Conservation (phyloP, 225 moss, liverwort and hornwort species). For the Physcomitrium patens region DNA sequence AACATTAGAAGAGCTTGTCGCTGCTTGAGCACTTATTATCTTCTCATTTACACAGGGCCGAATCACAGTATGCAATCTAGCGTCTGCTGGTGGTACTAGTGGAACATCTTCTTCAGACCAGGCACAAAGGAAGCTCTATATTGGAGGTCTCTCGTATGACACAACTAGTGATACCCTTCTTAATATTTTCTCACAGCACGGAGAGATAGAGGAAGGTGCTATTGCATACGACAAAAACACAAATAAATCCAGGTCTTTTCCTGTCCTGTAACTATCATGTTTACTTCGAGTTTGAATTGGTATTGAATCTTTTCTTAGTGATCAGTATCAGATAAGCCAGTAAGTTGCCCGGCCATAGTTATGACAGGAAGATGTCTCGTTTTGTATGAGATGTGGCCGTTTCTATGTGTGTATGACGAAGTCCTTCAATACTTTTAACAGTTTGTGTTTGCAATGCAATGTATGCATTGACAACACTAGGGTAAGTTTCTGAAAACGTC, state of each 20-base stretch:
- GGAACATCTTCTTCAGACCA: conserved; percentile 77
- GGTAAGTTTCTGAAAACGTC: conserved; percentile 12
- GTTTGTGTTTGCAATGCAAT: conserved; percentile 7
- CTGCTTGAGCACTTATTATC: conserved; percentile 1
- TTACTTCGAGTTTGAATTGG: conserved; percentile 1
- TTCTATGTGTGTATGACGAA: neutral
- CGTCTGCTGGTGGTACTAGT: conserved; percentile 85
- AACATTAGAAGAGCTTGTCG: conserved; percentile 14
- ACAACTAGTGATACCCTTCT: conserved; percentile 90
- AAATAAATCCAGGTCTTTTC: conserved; percentile 86
- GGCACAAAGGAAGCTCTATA: conserved; percentile 92
- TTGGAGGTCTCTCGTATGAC: conserved; percentile 93
- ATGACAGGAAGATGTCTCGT: neutral
- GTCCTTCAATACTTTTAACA: neutral
- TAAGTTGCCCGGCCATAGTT: neutral
- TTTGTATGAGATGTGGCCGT: neutral
- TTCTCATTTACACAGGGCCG: conserved; percentile 63
- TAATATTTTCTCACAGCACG: conserved; percentile 92
- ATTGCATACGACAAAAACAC: conserved; percentile 98
- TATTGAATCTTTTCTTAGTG: neutral
- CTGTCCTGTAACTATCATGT: conserved; percentile 27
- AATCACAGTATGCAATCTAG: conserved; percentile 96
- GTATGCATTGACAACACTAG: neutral
- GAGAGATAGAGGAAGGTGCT: conserved; percentile 98
- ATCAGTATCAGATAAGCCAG: neutral